Evolutionary conservation across 1,139 yeast genomes (phyloP).

Genomic region (Meyerozyma carpophila): DNA sequence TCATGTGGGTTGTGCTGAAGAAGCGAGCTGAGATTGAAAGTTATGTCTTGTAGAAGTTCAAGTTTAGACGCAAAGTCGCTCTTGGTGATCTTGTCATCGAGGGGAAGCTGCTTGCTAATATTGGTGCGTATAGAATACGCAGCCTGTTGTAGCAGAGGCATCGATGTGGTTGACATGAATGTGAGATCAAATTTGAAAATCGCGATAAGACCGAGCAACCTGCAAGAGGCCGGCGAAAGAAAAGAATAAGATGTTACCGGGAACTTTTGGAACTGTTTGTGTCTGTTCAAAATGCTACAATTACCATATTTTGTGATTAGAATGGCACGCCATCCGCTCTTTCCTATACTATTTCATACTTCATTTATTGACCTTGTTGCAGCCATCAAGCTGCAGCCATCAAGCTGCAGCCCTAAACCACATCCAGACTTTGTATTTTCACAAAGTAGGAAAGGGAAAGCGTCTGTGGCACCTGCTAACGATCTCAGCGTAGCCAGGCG

Average conservation of each 20-base stretch:
- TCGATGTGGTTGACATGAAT: background rate
- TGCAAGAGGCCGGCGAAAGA: no score
- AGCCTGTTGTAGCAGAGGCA: background rate
- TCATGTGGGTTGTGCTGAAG: background rate
- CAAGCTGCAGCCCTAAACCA: no score
- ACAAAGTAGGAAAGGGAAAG: constrained; percentile 61
- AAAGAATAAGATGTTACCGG: no score
- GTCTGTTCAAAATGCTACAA: no score
- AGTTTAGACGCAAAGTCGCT: background rate
- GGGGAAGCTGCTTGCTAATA: background rate
- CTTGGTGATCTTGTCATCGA: background rate
- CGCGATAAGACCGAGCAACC: background rate
- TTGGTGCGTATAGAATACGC: background rate
- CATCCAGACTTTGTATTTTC: background rate
- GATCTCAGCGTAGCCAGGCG: constrained; percentile 54
- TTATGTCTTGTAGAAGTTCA: background rate
- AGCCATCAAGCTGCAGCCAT: background rate
- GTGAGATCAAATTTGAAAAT: background rate
- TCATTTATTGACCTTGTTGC: background rate
- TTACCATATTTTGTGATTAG: background rate
- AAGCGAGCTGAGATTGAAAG: background rate
- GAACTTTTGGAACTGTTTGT: no score
- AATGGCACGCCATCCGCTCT: background rate
- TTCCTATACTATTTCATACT: background rate
- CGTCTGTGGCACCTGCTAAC: constrained; percentile 56